Conservation (phyloP, 2,329 filamentous ascomycete genomes). For the Dactylella cylindrospora region DNA sequence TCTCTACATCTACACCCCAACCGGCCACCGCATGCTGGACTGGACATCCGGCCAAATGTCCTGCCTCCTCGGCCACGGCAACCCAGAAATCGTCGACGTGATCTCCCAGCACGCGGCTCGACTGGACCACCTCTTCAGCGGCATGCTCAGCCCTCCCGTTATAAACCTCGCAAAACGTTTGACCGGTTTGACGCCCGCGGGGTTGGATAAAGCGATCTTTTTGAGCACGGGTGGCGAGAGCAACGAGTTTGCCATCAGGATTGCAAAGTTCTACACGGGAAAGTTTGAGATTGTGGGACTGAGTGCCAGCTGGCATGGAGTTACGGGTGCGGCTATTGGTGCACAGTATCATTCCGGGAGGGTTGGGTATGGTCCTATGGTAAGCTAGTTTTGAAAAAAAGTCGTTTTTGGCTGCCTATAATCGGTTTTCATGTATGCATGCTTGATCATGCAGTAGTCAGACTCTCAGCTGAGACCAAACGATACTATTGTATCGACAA, state of each 20-base stretch:
- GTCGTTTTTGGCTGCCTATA: too few species aligned
- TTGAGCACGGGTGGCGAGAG: slow-evolving; percentile 62
- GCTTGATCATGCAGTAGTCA: too few species aligned
- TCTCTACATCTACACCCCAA: slow-evolving; percentile 55
- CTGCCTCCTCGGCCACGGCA: slow-evolving; percentile 61
- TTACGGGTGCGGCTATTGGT: slow-evolving; percentile 59
- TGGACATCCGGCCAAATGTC: slow-evolving; percentile 65
- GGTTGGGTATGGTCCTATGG: slow-evolving; percentile 54
- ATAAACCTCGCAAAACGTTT: slow-evolving; percentile 60
- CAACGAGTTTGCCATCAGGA: slow-evolving; percentile 65
- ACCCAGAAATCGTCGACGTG: slow-evolving; percentile 61
- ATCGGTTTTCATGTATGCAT: too few species aligned
- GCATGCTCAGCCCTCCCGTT: slow-evolving; percentile 63
- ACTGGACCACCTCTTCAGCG: slow-evolving; percentile 63
- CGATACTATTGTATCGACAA: slow-evolving; percentile 4
- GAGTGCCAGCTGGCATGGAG: slow-evolving; percentile 63
- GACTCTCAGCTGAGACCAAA: slow-evolving; percentile 1
- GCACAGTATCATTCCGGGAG: slow-evolving; percentile 61
- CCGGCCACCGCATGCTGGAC: slow-evolving; percentile 58
- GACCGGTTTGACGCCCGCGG: slow-evolving; percentile 56
- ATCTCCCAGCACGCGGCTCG: slow-evolving; percentile 57
- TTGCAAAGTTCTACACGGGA: slow-evolving; percentile 65
- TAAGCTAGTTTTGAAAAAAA: slow-evolving; percentile 23
- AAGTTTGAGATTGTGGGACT: slow-evolving; percentile 67
- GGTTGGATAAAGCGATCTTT: slow-evolving; percentile 61